Evolutionary conservation across 2,329 filamentous ascomycete genomes (phyloP), one percentile per base, ranked within the genome.

Genomic region (Microcera coccophila): DNA sequence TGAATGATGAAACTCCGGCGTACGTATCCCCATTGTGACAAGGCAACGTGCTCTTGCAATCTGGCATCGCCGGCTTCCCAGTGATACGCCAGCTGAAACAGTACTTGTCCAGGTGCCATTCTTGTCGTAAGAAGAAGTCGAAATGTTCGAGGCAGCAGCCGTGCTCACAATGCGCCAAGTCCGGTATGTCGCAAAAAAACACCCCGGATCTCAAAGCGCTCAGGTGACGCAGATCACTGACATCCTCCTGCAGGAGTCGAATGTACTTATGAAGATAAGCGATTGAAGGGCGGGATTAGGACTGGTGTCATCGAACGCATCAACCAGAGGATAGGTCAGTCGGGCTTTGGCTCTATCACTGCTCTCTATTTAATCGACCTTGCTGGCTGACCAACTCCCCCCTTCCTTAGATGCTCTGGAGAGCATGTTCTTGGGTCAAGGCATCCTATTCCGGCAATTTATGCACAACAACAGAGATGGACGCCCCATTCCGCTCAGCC

Each of bases 101-200:
- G 24, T 8, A 11, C n/a, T 2, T 32, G 12, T 19, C 31, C 18
- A 51, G 48, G 21, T 72, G 68, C 36, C 67, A 70, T 42, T 60
- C 66, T 0, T 73, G 70, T 50, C 64, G 69, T 5, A 68, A 62
- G 38, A 70, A 69, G 49, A 72, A 73, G 39, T 64, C 69, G 14
- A 68, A 67, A 36, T 73, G 70, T 53, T 65, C 66, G 21, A 57
- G 68, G 18, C 53, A 59, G 24, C 65, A 68, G 38, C 69, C 69
- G 8, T 73, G 70, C 44, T 65, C 66, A 1, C 65, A 71, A 40
- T 73, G 70, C 40, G 50, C 60, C 5, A 51, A 51, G 32, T 45
- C 39, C 52, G 61, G 22, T 63, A 63, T 44, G 62, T 4, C 4
- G 35, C 34, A 22, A 19, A 14, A 31, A n/a, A n/a, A n/a, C n/a